Evolutionary conservation across 2,329 filamentous ascomycete species (phyloP), one percentile per base, ranked within the genome.

Genomic region (Fulvia fulva): DNA sequence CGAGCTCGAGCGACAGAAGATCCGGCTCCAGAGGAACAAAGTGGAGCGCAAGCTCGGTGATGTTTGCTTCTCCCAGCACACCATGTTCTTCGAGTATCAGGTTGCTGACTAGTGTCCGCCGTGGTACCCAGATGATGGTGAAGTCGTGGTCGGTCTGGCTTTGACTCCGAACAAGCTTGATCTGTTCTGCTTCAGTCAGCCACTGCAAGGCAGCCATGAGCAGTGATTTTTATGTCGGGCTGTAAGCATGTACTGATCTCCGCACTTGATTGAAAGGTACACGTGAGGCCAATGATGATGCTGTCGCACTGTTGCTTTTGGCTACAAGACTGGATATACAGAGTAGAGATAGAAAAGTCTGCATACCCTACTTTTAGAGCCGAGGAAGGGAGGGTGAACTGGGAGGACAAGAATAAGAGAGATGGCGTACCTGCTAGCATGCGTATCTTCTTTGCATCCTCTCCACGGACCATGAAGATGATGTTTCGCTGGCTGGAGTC

Each of bases 401-500:
- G 14, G 37, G 46, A 43, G 45, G 55, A 62, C 51, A 53, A 57
- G 56, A 60, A 43, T 28, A 9, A 23, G 19, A 47, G 54, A 47
- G n/a, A 53, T 51, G 22, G 74, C 72, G 55, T 83, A 97, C 94
- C 89, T 78, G 94, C 91, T 79, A 97, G 92, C 58, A 85, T 81
- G 73, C 91, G 87, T 55, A 92, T 88, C 71, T 94, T 88, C 64
- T 84, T 88, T 57, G 89, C 87, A 73, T 90, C 93, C 77, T 97
- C 94, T 62, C 91, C 93, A 70, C 92, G 84, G 19, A 91, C 89
- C 66, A 99, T 84, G 77, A 97, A 99, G 65, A 99, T 84, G 63
- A 99, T 86, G 80, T 97, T 99, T 71, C 90, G 87, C 77, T 97
- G 94, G 70, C 88, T 95, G 19, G 91, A 89, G 75, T 97, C 93